phyloP scores from a whole-genome alignment of 352 stramenopile genomes.

The Pythium myriotylum region DNA sequence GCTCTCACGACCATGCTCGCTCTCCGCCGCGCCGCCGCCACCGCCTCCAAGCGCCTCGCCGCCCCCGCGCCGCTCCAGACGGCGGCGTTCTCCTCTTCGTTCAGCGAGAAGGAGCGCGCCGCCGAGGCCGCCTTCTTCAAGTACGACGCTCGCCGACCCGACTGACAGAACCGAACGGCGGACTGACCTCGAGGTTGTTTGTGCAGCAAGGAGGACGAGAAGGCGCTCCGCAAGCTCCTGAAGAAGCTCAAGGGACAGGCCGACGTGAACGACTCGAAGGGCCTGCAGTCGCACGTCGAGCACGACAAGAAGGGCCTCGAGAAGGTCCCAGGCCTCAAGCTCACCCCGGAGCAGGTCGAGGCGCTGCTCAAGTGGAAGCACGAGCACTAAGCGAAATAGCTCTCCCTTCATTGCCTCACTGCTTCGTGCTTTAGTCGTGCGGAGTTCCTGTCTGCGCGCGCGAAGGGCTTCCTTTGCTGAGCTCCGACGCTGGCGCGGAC shows the following conservation, averaged over 20 bases:
- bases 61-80: constrained; percentile 48
- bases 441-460: background rate
- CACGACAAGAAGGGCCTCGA: constrained; percentile 79
- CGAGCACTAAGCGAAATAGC: constrained; percentile 54
- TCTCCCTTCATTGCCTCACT: constrained; percentile 1
- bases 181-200: background rate
- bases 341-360: constrained; percentile 69
- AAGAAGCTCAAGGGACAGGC: constrained; percentile 88
- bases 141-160: constrained; percentile 37
- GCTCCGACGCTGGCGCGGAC: no score
- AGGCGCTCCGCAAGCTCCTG: constrained; percentile 82
- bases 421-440: background rate
- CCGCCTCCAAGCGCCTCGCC: constrained; percentile 47
- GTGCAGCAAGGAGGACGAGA: constrained; percentile 86
- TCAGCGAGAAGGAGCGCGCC: constrained; percentile 77
- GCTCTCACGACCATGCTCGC: constrained; percentile 56
- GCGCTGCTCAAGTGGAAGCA: constrained; percentile 91
- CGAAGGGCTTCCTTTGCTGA: no score
- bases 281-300: constrained; percentile 71
- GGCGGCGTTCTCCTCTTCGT: constrained; percentile 39
- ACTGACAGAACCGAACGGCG: background rate
- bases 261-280: constrained; percentile 58
- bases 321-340: constrained; percentile 59
- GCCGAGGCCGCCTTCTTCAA: constrained; percentile 85
- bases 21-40: constrained; percentile 52